These are phyloP conservation scores for Botrytis squamosa DNA, from an alignment of 2,329 filamentous ascomycete species.

Conservation along the genomic window DNA sequence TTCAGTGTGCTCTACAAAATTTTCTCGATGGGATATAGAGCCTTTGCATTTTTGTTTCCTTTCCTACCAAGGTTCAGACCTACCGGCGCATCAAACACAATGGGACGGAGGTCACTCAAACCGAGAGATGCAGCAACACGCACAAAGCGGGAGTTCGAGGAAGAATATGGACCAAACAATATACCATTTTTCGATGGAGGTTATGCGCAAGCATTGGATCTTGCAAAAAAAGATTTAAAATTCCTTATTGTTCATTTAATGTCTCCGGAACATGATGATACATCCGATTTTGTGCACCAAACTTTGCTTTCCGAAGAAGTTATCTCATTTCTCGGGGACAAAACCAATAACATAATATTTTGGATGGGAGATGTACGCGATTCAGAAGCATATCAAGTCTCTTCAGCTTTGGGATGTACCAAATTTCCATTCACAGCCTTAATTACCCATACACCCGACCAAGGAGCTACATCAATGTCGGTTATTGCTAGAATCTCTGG, in stretches of 20 bases:
- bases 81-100: conserved; percentile 57
- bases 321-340: conserved; percentile 69
- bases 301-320: conserved; percentile 78
- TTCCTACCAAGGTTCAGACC: conserved; percentile 69
- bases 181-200: conserved; percentile 84
- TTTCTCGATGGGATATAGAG: conserved; percentile 65
- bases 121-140: conserved; percentile 85
- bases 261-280: conserved; percentile 94
- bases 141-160: conserved; percentile 91
- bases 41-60: conserved; percentile 75
- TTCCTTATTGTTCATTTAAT: conserved; percentile 86
- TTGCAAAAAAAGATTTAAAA: conserved; percentile 86
- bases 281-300: conserved; percentile 73
- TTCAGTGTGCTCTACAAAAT: conserved; percentile 76
- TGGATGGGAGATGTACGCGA: conserved; percentile 95
- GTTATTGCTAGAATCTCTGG: conserved; percentile 79
- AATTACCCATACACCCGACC: conserved; percentile 82
- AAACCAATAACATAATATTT: conserved; percentile 75
- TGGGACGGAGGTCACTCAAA: conserved; percentile 71
- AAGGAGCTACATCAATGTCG: conserved; percentile 85
- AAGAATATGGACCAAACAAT: conserved; percentile 75
- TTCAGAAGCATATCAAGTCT: conserved; percentile 90
- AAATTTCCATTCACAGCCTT: conserved; percentile 90
- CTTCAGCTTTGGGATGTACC: conserved; percentile 81
- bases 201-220: conserved; percentile 87